Evolutionary conservation across 495 filamentous ascomycete genomes (phyloP), one percentile per base, ranked within the genome.

Genomic region (Talaromyces borbonicus): DNA sequence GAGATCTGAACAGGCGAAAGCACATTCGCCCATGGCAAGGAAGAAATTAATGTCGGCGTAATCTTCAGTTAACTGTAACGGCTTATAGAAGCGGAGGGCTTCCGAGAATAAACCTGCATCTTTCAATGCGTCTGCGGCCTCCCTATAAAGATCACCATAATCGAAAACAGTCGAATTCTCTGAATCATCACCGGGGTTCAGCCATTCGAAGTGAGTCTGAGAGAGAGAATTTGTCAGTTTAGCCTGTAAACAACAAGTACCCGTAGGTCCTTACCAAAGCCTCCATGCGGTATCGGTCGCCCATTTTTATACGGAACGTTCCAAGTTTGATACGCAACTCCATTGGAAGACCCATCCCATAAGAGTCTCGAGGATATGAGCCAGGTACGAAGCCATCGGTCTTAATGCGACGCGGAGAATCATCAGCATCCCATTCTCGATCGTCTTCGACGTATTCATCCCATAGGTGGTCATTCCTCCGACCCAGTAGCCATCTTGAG

Each of bases 321-420:
- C 87, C 90, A 48, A 98, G 66, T 61, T 88, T 95, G 12, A 87
- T 77, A n/a, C 89, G 78, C 26, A 97, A 58, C 49, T 96, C 90
- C 3, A 86, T 55, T 0, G 92, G 92, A 11, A 98, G 71, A 1
- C 82, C 81, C 25, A 72, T 60, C 2, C 87, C 87, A 55, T 95
- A 97, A 0, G 72, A 66, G 18, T 75, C 70, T 9, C 54, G 55
- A 1, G 75, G 71, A 61, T 78, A 82, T 43, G 60, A 56, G 15
- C 63, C 68, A 14, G 70, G 68, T n/a, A 67, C 53, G 54, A 78
- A 84, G 5, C 74, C 74, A 19, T 73, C 63, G 11, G 75, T 65
- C 24, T 78, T 71, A 27, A 67, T 67, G 30, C 79, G 68, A 30
- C 89, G 75, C 24, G 85, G 80, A 2, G 72, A 69, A 63, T 90